Base-by-base conservation (phyloP, 2,329 filamentous ascomycete species). In the Kalmusia sp. region DNA sequence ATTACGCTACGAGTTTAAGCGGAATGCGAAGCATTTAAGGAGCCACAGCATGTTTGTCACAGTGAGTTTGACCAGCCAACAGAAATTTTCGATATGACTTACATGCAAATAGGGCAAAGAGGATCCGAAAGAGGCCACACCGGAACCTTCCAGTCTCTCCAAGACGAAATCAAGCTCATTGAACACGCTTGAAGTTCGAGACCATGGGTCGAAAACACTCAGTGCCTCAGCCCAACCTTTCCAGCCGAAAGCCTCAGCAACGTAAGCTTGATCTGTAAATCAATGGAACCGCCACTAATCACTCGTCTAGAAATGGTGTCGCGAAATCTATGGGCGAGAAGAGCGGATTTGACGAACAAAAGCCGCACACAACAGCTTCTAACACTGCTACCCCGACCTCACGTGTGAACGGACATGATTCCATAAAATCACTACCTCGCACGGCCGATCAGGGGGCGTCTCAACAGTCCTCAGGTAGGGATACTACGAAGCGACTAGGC, bases 31-130 rank as follows among this genome's bases (percentile, higher is more conserved):
- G 37, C 83, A 84, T 69, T 92, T 89, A 88, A 82, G 92, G 27
- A 82, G 90, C 73, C 87, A 91, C 31, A 88, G 91, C 66, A 87
- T 86, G 35, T 93, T 93, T 54, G 87, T 86, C 60, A 79, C 82
- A 57, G 87, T 90, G 76, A 77, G 82, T 70, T 38, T 27, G 38
- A 25, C 24, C 6, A 21, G 33, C 19, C 40, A 27, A 19, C 59
- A 54, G 45, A 21, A 12, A 21, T 12, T 5, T 44, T 12, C 11
- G 22, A n/a, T 17, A n/a, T 22, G 14, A 51, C 55, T 69, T 45
- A 69, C 43, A 33, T 25, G 38, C 9, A 12, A 34, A 41, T 45
- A 70, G 67, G 49, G 61, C 21, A 58, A 63, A 2, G 61, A 62
- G 34, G 51, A 52, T 38, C 61, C 64, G 24, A 31, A 39, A 19